Evolutionary conservation across 2,329 filamentous ascomycete species (phyloP), one percentile per base, ranked within the genome.

Genomic region (Aspergillus caelatus): DNA sequence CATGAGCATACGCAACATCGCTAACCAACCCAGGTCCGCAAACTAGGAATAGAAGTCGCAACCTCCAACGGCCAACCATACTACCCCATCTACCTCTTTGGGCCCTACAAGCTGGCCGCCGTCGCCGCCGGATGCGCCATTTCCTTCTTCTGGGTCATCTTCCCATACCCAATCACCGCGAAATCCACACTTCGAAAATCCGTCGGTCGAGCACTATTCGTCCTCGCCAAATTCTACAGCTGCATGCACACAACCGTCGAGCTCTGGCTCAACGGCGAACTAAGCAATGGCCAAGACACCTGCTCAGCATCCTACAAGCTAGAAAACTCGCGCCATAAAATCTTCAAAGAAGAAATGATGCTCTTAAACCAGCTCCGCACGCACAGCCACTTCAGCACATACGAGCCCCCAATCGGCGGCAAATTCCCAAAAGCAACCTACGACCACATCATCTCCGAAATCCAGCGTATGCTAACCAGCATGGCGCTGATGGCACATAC

Each of bases 131-230:
- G 91, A 41, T 85, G 90, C 56, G 82, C 86, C 1, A 85, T 92
- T 0, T 90, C 89, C 10, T 93, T 91, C 75, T 83, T 93, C 73
- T 93, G 89, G 89, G 92, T 90, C 0, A 83, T 92, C 58, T 91
- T 93, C 69, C 91, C 91, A 0, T 90, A 85, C 65, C 89, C 90
- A 0, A 83, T 91, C 46, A 89, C 89, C 0, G 91, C 92, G 60
- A 87, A 90, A 58, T 87, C 86, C 2, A 87, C 87, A 72, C 80
- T 93, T 6, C 84, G 91, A 6, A 86, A 86, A 65, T 86, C 89
- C 56, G 81, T 93, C 0, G 89, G 89, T 12, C 84, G 85, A 1
- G 86, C 89, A 0, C 80, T 93, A 2, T 92, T 91, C 72, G 81
- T 93, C 1, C 83, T 92, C 1, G 90, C 90, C 23, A 91, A 91